Percentiles rank a stretch among this genome's conserved stretches.
These are phyloP conservation scores for Leishmania braziliensis DNA, from an alignment of 208 protist genomes.

Conservation along the genomic window DNA sequence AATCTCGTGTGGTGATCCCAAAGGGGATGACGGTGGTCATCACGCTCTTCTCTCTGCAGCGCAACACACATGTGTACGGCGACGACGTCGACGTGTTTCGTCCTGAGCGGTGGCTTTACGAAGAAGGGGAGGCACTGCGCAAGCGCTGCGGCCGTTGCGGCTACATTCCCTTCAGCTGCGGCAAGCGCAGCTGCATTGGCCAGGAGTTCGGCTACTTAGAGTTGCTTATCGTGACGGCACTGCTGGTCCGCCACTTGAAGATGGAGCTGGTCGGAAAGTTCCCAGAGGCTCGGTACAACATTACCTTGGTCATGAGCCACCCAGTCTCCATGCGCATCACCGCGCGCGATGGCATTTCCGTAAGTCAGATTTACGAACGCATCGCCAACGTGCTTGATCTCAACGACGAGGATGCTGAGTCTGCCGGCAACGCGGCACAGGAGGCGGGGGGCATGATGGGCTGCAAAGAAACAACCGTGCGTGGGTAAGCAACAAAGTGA, in stretches of 20 bases:
- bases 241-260: slow-evolving; percentile 42
- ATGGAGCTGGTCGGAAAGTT: slow-evolving; percentile 43
- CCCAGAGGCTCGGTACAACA: slow-evolving; percentile 48
- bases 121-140: slow-evolving; percentile 39
- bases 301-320: slow-evolving; percentile 50
- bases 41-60: slow-evolving; percentile 59
- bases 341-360: slow-evolving; percentile 23
- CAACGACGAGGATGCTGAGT: slow-evolving; percentile 14
- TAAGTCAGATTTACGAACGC: slow-evolving; percentile 19
- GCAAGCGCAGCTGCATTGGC: slow-evolving; percentile 57
- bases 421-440: slow-evolving; percentile 2
- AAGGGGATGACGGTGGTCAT: slow-evolving; percentile 48
- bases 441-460: background rate
- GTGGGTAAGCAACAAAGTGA: slow-evolving; percentile 3
- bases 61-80: slow-evolving; percentile 46
- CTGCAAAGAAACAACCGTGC: slow-evolving; percentile 8
- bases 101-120: slow-evolving; percentile 54
- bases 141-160: slow-evolving; percentile 51
- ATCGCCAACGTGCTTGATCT: slow-evolving; percentile 20
- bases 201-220: slow-evolving; percentile 53
- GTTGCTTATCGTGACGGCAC: slow-evolving; percentile 43
- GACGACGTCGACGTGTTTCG: slow-evolving; percentile 41
- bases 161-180: slow-evolving; percentile 60
- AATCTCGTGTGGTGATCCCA: slow-evolving; percentile 47
- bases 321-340: slow-evolving; percentile 34